A percentile compares a stretch with the other conserved stretches of the same genome.
Conservation (phyloP, 139 green algal genomes). For the Micractinium conductrix region DNA sequence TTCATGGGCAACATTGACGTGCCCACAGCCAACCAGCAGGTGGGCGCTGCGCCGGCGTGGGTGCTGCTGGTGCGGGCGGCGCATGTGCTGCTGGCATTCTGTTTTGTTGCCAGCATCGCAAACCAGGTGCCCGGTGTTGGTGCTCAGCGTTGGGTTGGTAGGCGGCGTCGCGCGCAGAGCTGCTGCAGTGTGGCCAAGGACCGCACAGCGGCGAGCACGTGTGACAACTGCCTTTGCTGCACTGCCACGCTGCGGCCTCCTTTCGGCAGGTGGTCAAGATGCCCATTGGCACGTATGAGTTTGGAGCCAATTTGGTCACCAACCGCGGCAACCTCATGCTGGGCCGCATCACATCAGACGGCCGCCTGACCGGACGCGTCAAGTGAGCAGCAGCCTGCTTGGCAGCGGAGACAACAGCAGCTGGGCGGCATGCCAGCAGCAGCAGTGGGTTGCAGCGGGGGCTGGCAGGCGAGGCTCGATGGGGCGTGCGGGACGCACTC, state of each 20-base stretch:
- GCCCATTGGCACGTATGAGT: slow-evolving; percentile 93
- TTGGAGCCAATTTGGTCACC: slow-evolving; percentile 97
- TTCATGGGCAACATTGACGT: slow-evolving; percentile 96
- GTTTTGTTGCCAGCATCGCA: background rate
- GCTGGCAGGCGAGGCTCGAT: no score
- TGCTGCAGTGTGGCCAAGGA: background rate
- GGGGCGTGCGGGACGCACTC: no score
- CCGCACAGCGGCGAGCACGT: no score
- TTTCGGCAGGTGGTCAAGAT: slow-evolving; percentile 80
- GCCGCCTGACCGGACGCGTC: slow-evolving; percentile 80
- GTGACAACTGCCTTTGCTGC: background rate
- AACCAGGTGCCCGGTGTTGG: no score
- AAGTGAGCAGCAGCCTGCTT: slow-evolving; percentile 66
- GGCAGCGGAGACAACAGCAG: background rate
- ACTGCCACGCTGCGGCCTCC: background rate
- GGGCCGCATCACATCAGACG: slow-evolving; percentile 91
- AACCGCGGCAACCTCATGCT: slow-evolving; percentile 84
- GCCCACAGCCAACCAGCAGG: slow-evolving; percentile 68
- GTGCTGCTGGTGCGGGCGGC: no score
- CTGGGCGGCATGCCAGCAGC: background rate
- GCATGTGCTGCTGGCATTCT: background rate
- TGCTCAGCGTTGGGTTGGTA: no score
- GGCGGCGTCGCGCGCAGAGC: no score
- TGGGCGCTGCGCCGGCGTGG: background rate
- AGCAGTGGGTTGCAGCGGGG: no score